Evolutionary conservation across 805 yeast genomes (phyloP).

Genomic region (Ogataea chonburiensis): DNA sequence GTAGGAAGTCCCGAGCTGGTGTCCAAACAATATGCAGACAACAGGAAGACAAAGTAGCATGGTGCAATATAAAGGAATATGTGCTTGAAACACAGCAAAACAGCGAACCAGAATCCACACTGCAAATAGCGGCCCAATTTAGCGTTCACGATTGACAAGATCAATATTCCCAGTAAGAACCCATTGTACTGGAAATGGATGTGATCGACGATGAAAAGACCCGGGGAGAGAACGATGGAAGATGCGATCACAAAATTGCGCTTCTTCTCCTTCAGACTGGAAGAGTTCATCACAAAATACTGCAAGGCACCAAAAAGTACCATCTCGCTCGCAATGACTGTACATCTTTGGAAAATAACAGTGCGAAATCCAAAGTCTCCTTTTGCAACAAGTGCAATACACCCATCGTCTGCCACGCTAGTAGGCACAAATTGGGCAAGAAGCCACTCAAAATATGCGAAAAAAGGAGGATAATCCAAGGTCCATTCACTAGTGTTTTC

Average conservation of each 20-base stretch:
- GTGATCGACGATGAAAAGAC: constrained; percentile 86
- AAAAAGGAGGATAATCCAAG: constrained; percentile 94
- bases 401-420: constrained; percentile 67
- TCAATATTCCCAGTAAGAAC: constrained; percentile 80
- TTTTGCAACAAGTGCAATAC: constrained; percentile 61
- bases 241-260: constrained; percentile 74
- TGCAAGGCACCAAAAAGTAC: constrained; percentile 70
- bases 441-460: constrained; percentile 91
- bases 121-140: constrained; percentile 52
- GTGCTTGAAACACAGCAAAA: constrained; percentile 88
- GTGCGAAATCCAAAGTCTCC: constrained; percentile 81
- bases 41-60: constrained; percentile 77
- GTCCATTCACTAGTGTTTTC: constrained; percentile 88
- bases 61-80: constrained; percentile 93
- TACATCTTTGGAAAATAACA: constrained; percentile 71
- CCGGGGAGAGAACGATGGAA: constrained; percentile 84
- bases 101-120: constrained; percentile 70
- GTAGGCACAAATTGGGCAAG: constrained; percentile 70
- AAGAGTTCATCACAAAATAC: constrained; percentile 57
- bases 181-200: constrained; percentile 98
- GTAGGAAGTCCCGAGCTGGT: constrained; percentile 28
- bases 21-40: constrained; percentile 70
- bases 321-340: constrained; percentile 78
- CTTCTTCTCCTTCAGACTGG: constrained; percentile 36
- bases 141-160: constrained; percentile 72